Conservation (phyloP, 208 protist species). For the Kentomonas sorsogonicus region DNA sequence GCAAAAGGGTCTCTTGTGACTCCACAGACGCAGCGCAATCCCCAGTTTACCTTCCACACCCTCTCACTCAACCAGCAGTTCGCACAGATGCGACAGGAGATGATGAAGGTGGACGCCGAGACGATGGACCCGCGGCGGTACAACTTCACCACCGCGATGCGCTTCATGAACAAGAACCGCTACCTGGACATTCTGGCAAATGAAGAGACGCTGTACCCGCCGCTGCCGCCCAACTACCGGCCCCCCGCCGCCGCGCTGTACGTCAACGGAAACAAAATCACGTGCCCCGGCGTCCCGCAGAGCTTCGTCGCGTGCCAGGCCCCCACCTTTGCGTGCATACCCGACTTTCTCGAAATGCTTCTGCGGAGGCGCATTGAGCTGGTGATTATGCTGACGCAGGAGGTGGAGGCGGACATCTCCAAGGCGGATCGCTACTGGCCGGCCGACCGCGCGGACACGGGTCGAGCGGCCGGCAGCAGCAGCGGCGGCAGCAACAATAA, state of each 20-base stretch:
- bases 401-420: conserved; percentile 39
- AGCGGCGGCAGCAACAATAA: background rate
- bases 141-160: conserved; percentile 53
- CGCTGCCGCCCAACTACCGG: background rate
- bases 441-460: no score
- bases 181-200: conserved; percentile 80
- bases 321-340: conserved; percentile 45
- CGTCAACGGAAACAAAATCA: conserved; percentile 2
- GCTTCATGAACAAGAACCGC: conserved; percentile 48
- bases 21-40: conserved; percentile 14
- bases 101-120: conserved; percentile 28
- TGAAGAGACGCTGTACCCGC: conserved; percentile 70
- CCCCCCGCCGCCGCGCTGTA: background rate
- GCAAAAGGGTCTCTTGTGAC: no score
- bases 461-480: background rate
- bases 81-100: conserved; percentile 39
- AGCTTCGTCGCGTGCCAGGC: conserved; percentile 80
- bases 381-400: conserved; percentile 72
- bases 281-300: conserved; percentile 26
- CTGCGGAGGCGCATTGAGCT: conserved; percentile 55
- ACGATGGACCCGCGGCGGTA: conserved; percentile 41
- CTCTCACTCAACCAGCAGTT: conserved; percentile 33
- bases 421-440: conserved; percentile 87
- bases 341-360: conserved; percentile 60
- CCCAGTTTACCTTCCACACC: conserved; percentile 23